phyloP scores from a whole-genome alignment of 2,329 filamentous ascomycete genomes.

The Colletotrichum aenigma region DNA sequence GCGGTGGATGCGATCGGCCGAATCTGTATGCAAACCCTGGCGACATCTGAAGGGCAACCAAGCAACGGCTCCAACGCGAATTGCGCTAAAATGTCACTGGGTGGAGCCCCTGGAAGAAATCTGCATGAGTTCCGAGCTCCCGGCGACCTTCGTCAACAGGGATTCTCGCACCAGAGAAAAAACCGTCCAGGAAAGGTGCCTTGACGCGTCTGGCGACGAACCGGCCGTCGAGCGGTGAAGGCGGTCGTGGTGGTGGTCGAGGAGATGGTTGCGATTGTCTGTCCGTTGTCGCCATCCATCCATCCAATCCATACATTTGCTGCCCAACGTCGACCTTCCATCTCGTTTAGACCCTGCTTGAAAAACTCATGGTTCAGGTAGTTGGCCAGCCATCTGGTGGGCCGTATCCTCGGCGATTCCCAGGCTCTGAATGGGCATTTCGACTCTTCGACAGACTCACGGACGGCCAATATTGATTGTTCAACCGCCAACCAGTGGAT shows the following conservation, averaged over 20 bases:
- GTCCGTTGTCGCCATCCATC: neutral
- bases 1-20: constrained; percentile 19
- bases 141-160: neutral
- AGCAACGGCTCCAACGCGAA: neutral
- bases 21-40: neutral
- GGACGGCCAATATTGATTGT: neutral
- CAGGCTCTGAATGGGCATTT: neutral
- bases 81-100: constrained; percentile 13
- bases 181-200: neutral
- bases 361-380: neutral
- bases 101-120: constrained; percentile 2
- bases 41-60: neutral
- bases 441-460: neutral
- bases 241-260: neutral
- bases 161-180: neutral
- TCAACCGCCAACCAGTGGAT: neutral
- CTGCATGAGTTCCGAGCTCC: constrained; percentile 13
- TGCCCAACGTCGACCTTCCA: constrained; percentile 9
- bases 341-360: neutral
- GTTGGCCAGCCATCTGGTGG: constrained; percentile 17
- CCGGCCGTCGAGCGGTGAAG: constrained; percentile 6
- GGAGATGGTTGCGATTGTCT: neutral
- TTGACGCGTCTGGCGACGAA: constrained; percentile 14
- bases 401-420: constrained; percentile 14
- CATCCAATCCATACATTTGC: neutral